Evolutionary conservation across 306 rosid species (phyloP).

Genomic region (Albizia julibrissin): DNA sequence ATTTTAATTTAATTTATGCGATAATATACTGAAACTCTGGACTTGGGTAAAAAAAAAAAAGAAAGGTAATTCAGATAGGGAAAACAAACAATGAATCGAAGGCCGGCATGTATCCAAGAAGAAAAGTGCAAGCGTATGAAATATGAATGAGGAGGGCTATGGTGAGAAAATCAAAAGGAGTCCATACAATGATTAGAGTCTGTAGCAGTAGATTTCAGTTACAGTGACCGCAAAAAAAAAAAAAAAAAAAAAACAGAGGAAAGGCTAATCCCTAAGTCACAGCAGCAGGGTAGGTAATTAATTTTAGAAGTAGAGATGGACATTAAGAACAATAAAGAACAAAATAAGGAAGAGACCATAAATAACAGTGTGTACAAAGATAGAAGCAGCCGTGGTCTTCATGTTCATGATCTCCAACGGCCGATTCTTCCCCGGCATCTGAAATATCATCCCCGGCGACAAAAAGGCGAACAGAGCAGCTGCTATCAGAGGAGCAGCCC

Average conservation of each 20-base stretch:
- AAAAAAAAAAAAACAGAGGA: not conserved
- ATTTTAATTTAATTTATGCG: not conserved
- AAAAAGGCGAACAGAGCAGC: slow-evolving; percentile 74
- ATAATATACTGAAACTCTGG: not conserved
- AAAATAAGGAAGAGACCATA: slow-evolving; percentile 73
- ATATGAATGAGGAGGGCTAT: not conserved
- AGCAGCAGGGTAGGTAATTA: not conserved
- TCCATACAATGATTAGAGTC: not conserved
- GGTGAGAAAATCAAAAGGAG: not conserved
- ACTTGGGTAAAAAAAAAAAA: not conserved
- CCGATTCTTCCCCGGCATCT: slow-evolving; percentile 73
- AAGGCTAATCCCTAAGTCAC: not conserved
- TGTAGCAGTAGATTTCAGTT: not conserved
- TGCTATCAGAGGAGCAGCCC: slow-evolving; percentile 87
- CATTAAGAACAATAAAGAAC: slow-evolving; percentile 67
- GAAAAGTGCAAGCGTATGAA: not conserved
- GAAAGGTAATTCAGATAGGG: not conserved
- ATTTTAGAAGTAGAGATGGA: slow-evolving; percentile 63
- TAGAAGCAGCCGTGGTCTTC: slow-evolving; percentile 81
- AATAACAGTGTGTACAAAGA: slow-evolving; percentile 80
- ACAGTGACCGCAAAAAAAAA: not conserved
- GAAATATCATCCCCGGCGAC: slow-evolving; percentile 81
- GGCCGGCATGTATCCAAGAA: not conserved
- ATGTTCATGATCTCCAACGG: slow-evolving; percentile 79
- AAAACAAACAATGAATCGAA: not conserved